These are phyloP conservation scores for Pezicula rhizophila DNA, from an alignment of 2,329 filamentous ascomycete genomes.

Conservation along the genomic window DNA sequence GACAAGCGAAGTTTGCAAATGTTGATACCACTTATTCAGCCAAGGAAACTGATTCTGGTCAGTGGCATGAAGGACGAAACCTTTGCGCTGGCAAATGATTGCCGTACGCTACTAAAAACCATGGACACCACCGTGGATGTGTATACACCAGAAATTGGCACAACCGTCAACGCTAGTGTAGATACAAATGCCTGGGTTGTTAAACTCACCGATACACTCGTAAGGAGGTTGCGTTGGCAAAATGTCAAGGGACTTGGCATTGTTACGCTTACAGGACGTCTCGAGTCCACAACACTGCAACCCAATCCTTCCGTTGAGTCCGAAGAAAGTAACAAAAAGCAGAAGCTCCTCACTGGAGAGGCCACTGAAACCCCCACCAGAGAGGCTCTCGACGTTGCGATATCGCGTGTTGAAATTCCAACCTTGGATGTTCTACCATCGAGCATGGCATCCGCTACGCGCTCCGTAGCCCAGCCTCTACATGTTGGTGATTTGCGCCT, in stretches of 20 bases:
- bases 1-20: slow-evolving; percentile 92
- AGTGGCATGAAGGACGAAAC: slow-evolving; percentile 78
- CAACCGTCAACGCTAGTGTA: slow-evolving; percentile 79
- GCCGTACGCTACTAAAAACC: slow-evolving; percentile 57
- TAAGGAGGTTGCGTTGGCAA: slow-evolving; percentile 89
- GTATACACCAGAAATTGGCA: slow-evolving; percentile 73
- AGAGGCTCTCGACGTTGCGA: slow-evolving; percentile 13
- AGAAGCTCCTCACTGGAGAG: slow-evolving; percentile 37
- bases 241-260: slow-evolving; percentile 84
- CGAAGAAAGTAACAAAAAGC: slow-evolving; percentile 38
- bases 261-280: slow-evolving; percentile 79
- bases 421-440: slow-evolving; percentile 44
- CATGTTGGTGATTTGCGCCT: slow-evolving; percentile 91
- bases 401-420: slow-evolving; percentile 13
- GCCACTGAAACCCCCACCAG: slow-evolving; percentile 25
- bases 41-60: slow-evolving; percentile 89
- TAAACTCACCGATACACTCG: slow-evolving; percentile 77
- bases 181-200: slow-evolving; percentile 98
- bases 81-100: slow-evolving; percentile 69
- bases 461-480: slow-evolving; percentile 76
- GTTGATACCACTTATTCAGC: slow-evolving; percentile 88
- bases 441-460: slow-evolving; percentile 62
- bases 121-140: slow-evolving; percentile 56
- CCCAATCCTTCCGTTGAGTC: slow-evolving; percentile 29
- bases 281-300: slow-evolving; percentile 46